A percentile compares a stretch with the other conserved stretches of the same genome.
phyloP scores from a whole-genome alignment of 2,329 filamentous ascomycete genomes.

The Penicillium concentricum region DNA sequence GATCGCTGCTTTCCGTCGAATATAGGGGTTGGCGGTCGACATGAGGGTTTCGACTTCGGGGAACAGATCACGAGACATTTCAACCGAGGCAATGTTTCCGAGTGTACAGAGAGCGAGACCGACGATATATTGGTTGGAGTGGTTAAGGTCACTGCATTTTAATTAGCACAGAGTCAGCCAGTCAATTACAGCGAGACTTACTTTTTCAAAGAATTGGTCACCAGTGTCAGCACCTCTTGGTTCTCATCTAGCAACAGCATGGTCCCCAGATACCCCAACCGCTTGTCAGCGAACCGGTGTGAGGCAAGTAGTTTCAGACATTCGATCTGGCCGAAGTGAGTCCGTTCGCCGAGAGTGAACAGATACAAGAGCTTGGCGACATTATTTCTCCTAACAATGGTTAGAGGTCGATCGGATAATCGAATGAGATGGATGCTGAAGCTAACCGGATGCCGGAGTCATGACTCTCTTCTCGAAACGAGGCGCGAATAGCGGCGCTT shows the following conservation, averaged over 20 bases:
- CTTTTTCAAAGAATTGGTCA: slow-evolving; percentile 98
- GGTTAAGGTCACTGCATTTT: slow-evolving; percentile 75
- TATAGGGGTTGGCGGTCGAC: slow-evolving; percentile 95
- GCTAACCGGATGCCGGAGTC: slow-evolving; percentile 85
- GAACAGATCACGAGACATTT: slow-evolving; percentile 98
- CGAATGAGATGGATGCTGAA: slow-evolving; percentile 4
- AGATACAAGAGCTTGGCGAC: slow-evolving; percentile 97
- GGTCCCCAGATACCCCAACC: slow-evolving; percentile 90
- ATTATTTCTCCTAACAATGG: slow-evolving; percentile 78
- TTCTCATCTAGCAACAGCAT: slow-evolving; percentile 97
- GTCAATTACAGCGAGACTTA: slow-evolving; percentile 44
- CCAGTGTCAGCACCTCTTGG: slow-evolving; percentile 93
- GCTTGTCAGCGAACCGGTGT: slow-evolving; percentile 95
- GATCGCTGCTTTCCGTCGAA: slow-evolving; percentile 92
- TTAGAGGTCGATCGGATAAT: slow-evolving; percentile 21
- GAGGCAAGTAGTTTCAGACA: slow-evolving; percentile 96
- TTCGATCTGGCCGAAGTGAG: slow-evolving; percentile 99
- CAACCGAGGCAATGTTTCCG: slow-evolving; percentile 94
- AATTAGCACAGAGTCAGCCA: slow-evolving; percentile 33
- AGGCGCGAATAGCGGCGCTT: slow-evolving; percentile 94
- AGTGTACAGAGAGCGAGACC: slow-evolving; percentile 93
- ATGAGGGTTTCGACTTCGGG: slow-evolving; percentile 90
- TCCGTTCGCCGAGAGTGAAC: slow-evolving; percentile 94
- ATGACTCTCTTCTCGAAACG: slow-evolving; percentile 94
- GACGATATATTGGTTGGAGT: slow-evolving; percentile 98